These are phyloP conservation scores for Aspergillus oerlinghausenensis DNA, from an alignment of 2,329 filamentous ascomycete species.

Conservation along the genomic window DNA sequence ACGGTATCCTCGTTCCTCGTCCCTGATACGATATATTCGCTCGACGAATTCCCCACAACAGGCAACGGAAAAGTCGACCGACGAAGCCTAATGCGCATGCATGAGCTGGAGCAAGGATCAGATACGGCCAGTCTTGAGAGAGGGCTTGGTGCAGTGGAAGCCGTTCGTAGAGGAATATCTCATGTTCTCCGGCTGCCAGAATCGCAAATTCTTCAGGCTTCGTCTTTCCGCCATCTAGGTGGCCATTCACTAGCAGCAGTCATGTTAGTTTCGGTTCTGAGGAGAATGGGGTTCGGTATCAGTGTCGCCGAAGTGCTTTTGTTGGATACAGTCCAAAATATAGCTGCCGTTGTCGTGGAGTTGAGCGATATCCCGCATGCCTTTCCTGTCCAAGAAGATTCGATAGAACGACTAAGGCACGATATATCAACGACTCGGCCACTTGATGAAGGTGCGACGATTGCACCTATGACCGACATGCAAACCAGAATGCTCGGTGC, in stretches of 20 bases:
- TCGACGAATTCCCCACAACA: conserved; percentile 2
- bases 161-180: not conserved
- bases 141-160: not conserved
- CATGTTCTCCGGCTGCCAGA: not conserved
- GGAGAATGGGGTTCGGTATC: conserved; percentile 1
- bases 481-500: not conserved
- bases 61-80: conserved; percentile 8
- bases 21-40: conserved; percentile 4
- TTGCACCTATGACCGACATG: not conserved
- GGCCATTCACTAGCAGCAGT: conserved; percentile 3
- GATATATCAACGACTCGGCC: not conserved
- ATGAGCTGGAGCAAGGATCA: not conserved
- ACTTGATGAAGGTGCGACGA: not conserved
- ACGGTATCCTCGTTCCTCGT: conserved; percentile 9
- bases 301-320: not conserved
- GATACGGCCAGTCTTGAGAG: not conserved
- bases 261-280: not conserved
- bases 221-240: not conserved
- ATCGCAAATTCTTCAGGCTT: not conserved
- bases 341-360: not conserved
- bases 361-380: not conserved
- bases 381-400: not conserved
- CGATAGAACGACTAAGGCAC: not conserved
- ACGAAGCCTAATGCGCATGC: not conserved
- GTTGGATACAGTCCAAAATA: not conserved